These are phyloP conservation scores for Mycena floridula DNA, from an alignment of 768 basidiomycete species.

Conservation along the genomic window DNA sequence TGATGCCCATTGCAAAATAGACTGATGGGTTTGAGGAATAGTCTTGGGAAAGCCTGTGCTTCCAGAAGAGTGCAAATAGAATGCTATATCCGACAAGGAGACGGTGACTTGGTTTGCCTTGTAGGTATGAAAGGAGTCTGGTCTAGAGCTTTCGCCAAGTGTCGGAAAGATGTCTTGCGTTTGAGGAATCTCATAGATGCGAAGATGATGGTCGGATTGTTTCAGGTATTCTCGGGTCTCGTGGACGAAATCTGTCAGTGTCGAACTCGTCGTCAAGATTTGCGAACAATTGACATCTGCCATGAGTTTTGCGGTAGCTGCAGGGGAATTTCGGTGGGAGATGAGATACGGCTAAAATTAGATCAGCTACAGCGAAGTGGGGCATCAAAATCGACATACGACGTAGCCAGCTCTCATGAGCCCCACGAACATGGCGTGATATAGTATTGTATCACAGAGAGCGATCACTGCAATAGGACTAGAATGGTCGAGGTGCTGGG, in stretches of 20 bases:
- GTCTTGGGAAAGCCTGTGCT: slow-evolving; percentile 42
- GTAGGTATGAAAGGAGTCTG: slow-evolving; percentile 24
- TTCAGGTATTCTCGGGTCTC: slow-evolving; percentile 18
- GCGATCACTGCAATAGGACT: slow-evolving; percentile 18
- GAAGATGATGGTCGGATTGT: slow-evolving; percentile 10
- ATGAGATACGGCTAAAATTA: slow-evolving; percentile 34
- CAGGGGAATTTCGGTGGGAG: slow-evolving; percentile 30
- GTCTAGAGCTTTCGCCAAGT: slow-evolving; percentile 25
- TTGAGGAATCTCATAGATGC: slow-evolving; percentile 26
- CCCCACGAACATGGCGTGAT: slow-evolving; percentile 16
- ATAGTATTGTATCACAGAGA: slow-evolving; percentile 13
- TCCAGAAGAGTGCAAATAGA: slow-evolving; percentile 45
- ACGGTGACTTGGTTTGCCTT: background rate
- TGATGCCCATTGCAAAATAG: slow-evolving; percentile 25
- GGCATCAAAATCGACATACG: too few species aligned
- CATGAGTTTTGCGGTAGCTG: slow-evolving; percentile 28
- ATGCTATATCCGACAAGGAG: background rate
- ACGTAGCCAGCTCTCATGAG: slow-evolving; percentile 15
- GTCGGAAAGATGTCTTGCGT: slow-evolving; percentile 31
- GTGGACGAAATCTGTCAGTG: slow-evolving; percentile 21
- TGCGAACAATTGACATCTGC: slow-evolving; percentile 30
- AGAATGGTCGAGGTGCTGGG: slow-evolving; percentile 8
- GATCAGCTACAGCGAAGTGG: too few species aligned
- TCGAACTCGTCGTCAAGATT: slow-evolving; percentile 27
- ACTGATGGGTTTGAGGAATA: slow-evolving; percentile 15